Conservation (phyloP, 1,284 basidiomycete species). For the Marasmius fiardii region DNA sequence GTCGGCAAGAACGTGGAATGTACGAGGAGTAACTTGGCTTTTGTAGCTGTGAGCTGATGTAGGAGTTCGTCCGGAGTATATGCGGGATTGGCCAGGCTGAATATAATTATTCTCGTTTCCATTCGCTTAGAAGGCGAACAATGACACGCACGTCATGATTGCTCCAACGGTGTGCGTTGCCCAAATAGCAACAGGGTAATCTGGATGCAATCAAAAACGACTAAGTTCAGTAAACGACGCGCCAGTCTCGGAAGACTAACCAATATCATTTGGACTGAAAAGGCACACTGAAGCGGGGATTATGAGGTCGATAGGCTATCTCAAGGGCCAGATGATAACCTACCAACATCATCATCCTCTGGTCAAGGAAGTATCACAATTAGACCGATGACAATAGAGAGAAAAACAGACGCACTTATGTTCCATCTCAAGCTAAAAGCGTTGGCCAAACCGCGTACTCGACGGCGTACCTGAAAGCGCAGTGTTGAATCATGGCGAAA, state of each 20-base stretch:
- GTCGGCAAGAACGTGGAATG: constrained; percentile 61
- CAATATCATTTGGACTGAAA: constrained; percentile 66
- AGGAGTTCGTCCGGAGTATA: constrained; percentile 69
- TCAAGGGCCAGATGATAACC: constrained; percentile 10
- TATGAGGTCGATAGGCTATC: neutral
- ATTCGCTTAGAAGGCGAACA: constrained; percentile 1
- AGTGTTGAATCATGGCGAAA: constrained; percentile 1
- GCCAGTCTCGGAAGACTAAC: constrained; percentile 28
- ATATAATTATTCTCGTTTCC: constrained; percentile 14
- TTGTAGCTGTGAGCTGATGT: constrained; percentile 56
- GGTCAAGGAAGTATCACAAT: neutral
- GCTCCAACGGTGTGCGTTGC: constrained; percentile 72
- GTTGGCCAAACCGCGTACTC: constrained; percentile 62
- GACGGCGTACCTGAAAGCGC: constrained; percentile 38
- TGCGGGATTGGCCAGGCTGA: constrained; percentile 59
- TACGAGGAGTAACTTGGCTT: constrained; percentile 55
- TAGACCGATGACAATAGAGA: constrained; percentile 5
- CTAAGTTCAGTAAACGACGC: constrained; percentile 6
- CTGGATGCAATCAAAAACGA: too few species aligned
- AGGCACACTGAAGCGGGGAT: constrained; percentile 51
- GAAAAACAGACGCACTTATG: constrained; percentile 43
- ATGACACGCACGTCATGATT: constrained; percentile 60
- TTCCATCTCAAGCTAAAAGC: constrained; percentile 51
- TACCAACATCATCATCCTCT: constrained; percentile 40
- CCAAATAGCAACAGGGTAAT: constrained; percentile 74